These are phyloP conservation scores for Nitzschia palea DNA, from an alignment of 108 stramenopile species.

Conservation along the genomic window DNA sequence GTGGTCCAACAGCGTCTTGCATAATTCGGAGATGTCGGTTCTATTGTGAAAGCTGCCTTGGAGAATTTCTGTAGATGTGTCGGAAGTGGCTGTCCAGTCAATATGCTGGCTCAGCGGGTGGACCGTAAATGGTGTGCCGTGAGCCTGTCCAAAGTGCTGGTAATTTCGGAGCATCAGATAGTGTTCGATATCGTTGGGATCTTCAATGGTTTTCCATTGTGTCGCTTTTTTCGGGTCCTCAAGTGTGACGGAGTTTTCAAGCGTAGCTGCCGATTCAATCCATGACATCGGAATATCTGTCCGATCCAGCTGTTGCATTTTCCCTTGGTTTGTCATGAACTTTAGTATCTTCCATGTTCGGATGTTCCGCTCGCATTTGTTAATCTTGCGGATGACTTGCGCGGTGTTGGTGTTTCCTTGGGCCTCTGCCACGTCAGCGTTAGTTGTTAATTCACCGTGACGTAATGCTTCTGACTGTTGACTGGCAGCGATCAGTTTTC, in stretches of 20 bases:
- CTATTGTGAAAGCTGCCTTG: not conserved
- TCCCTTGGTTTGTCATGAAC: too few relatives aligned
- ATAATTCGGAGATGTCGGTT: not conserved
- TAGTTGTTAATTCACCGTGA: not conserved
- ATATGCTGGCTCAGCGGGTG: not conserved
- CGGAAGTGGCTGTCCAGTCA: not conserved
- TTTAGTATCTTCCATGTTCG: too few relatives aligned
- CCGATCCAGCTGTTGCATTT: too few relatives aligned
- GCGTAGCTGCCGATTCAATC: not conserved
- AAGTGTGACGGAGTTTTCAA: not conserved
- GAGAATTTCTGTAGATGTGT: not conserved
- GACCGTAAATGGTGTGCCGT: not conserved
- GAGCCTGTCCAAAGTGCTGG: not conserved
- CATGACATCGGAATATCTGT: too few relatives aligned
- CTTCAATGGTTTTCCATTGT: not conserved
- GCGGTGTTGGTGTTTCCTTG: too few relatives aligned
- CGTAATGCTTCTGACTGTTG: too few relatives aligned
- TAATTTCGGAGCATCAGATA: not conserved
- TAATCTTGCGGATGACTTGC: not conserved
- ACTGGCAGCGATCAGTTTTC: too few relatives aligned
- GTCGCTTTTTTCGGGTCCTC: not conserved
- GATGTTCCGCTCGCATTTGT: not conserved
- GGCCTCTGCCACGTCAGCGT: not conserved
- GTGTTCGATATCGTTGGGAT: not conserved
- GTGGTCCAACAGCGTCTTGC: not conserved